Evolutionary conservation across 2,329 filamentous ascomycete species (phyloP), one percentile per base, ranked within the genome.

Genomic region (Didymosphaeria variabile): DNA sequence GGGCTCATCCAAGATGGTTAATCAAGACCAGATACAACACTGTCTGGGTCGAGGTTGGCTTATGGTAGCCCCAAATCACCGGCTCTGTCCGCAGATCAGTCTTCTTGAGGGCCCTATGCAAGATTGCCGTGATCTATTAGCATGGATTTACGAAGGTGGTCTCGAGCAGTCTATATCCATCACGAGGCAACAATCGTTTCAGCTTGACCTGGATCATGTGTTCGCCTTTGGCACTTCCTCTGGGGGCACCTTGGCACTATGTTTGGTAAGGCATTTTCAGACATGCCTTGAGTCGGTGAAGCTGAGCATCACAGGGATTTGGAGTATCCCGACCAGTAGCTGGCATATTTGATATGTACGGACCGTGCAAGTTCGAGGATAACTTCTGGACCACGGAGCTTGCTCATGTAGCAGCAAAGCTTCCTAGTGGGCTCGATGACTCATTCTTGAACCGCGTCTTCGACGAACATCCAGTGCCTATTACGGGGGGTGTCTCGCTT

Each of bases 321-420:
- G 34, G 15, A 12, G 34, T 36, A 3, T 8, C 36, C 19, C 36
- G 44, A 4, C 50, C 53, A 9, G 62, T 58, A 23, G 59, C 62
- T 5, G 64, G 57, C 12, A 65, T 67, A 8, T 59, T 62, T 12
- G 58, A 65, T 23, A 65, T 67, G 44, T 67, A 67, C 55, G 62
- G 62, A 34, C 55, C 66, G 21, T 64, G 60, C 42, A 50, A 63
- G n/a, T 68, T 67, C 60, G 2, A 32, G 1, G 58, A 65, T 19
- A 44, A 57, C 10, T 64, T 64, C 49, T 68, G 66, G 66, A 60
- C 57, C 4, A 49, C 57, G 6, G 19, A 34, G 6, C 50, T 65
- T n/a, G 17, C 55, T 5, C 31, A 57, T 5, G 60, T 65, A 55
- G 59, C 64, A 1, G 47, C 54, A 21, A 17, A 47, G 6, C 59